Base-by-base conservation (phyloP, 768 basidiomycete species). In the Austroboletus eburneus region DNA sequence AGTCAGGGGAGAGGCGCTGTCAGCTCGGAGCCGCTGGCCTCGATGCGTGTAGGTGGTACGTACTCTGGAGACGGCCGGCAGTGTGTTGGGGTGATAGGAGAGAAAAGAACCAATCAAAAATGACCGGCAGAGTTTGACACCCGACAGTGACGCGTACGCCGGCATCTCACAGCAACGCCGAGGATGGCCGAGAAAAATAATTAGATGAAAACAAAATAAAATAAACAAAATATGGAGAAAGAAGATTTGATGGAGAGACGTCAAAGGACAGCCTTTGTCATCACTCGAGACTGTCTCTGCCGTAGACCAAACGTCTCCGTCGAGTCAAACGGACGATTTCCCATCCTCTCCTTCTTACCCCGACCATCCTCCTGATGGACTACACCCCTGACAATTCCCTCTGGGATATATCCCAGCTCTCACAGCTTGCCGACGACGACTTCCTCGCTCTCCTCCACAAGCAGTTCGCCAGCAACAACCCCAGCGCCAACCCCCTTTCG, bases 361-460 rank as follows among this genome's bases (percentile, higher is more conserved):
- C 27, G 27, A 6, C 27, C 27, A 27, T 27, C 27, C 7, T 27
- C 27, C 7, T 27, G 38, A 63, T 64, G 62, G 54, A 63, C 44
- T 76, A 69, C 51, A 51, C 71, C 23, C 66, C 76, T 52, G 52
- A 72, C 23, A 67, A 76, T 34, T 69, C 77, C 17, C 75, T 85
- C 62, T 87, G 87, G 85, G 84, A 87, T 56, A 71, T 85, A 47
- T 69, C 81, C 27, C 61, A 61, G 36, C 79, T 86, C 69, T 73
- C 83, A 6, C 79, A 81, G 36, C 66, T 88, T 35, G 74, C 80
- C 10, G 86, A 89, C 59, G 82, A 82, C 57, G 85, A 88, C 67
- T 86, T 91, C 51, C 77, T 90, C 36, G 78, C 83, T 10, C 73
- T 89, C 42, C 74, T 91, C 3, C 81, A 84, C 59, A 88, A 87